These are phyloP conservation scores for Podospora pseudocomata DNA, from an alignment of 495 filamentous ascomycete genomes.

Conservation along the genomic window DNA sequence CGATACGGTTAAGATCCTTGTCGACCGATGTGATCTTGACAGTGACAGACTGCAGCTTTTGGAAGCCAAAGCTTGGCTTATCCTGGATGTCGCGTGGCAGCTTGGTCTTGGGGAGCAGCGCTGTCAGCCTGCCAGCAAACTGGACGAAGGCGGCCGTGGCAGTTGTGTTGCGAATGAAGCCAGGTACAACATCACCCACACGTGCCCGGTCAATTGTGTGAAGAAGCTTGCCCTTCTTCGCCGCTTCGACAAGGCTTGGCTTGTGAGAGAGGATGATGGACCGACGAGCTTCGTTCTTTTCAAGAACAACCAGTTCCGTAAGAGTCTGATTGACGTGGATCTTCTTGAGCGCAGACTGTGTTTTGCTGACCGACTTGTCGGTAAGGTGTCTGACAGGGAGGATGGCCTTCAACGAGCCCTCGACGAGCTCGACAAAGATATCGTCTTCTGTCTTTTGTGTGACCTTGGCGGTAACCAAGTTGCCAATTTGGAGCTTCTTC, in stretches of 20 bases:
- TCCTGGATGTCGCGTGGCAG: slow-evolving; percentile 61
- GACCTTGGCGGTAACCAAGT: slow-evolving; percentile 70
- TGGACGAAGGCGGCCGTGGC: slow-evolving; percentile 75
- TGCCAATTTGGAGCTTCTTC: slow-evolving; percentile 63
- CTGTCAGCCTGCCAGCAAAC: slow-evolving; percentile 73
- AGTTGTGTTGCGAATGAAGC: slow-evolving; percentile 83
- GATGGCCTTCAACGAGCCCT: slow-evolving; percentile 66
- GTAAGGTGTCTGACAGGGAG: slow-evolving; percentile 73
- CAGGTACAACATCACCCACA: slow-evolving; percentile 63
- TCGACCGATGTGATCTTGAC: slow-evolving; percentile 70
- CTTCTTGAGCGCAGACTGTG: slow-evolving; percentile 66
- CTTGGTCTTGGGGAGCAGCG: slow-evolving; percentile 71
- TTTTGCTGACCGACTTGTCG: slow-evolving; percentile 75
- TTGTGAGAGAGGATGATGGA: slow-evolving; percentile 75
- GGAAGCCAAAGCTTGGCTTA: slow-evolving; percentile 71
- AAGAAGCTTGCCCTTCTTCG: slow-evolving; percentile 61
- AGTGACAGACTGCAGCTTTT: slow-evolving; percentile 65
- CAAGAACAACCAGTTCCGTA: slow-evolving; percentile 76
- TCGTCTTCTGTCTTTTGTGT: slow-evolving; percentile 81
- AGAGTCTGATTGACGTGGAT: slow-evolving; percentile 77
- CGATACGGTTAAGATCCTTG: slow-evolving; percentile 37
- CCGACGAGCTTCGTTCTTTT: slow-evolving; percentile 68
- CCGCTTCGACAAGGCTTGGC: slow-evolving; percentile 72
- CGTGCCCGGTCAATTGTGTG: slow-evolving; percentile 63
- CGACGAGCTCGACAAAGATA: slow-evolving; percentile 69